These are phyloP conservation scores for Jamesozyma hellenica DNA, from an alignment of 805 yeast genomes.

Conservation along the genomic window DNA sequence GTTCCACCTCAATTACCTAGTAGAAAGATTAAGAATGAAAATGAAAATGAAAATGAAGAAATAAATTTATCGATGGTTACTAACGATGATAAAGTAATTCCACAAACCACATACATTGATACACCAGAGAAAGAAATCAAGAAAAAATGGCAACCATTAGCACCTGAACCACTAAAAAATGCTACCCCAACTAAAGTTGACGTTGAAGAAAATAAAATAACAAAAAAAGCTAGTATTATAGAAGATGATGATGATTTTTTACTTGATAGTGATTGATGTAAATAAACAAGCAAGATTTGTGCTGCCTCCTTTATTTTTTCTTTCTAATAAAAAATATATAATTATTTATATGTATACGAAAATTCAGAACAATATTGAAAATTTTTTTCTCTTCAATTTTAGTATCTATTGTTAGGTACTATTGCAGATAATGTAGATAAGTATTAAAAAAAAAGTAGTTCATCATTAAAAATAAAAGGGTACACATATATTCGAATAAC, in stretches of 20 bases:
- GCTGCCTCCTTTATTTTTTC: too few species aligned
- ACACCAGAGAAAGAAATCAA: constrained; percentile 21
- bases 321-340: too few species aligned
- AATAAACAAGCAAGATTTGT: too few species aligned
- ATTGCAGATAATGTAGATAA: constrained; percentile 32
- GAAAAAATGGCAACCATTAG: constrained; percentile 21
- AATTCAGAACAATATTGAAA: not conserved
- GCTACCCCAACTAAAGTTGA: constrained; percentile 22
- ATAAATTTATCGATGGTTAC: constrained; percentile 6
- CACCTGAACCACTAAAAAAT: constrained; percentile 18
- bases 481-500: not conserved
- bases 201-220: constrained; percentile 6
- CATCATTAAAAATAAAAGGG: constrained; percentile 13
- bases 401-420: constrained; percentile 15
- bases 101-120: constrained; percentile 27
- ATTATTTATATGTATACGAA: too few species aligned
- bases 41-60: constrained; percentile 1
- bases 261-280: constrained; percentile 26
- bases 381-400: constrained; percentile 7
- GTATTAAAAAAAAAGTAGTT: constrained; percentile 13
- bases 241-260: constrained; percentile 24
- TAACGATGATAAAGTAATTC: constrained; percentile 14
- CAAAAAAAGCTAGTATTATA: constrained; percentile 1
- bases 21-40: constrained; percentile 6
- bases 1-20: constrained; percentile 28